Conservation (phyloP, 352 stramenopile genomes). For the Phytophthora macrochlamydospora region DNA sequence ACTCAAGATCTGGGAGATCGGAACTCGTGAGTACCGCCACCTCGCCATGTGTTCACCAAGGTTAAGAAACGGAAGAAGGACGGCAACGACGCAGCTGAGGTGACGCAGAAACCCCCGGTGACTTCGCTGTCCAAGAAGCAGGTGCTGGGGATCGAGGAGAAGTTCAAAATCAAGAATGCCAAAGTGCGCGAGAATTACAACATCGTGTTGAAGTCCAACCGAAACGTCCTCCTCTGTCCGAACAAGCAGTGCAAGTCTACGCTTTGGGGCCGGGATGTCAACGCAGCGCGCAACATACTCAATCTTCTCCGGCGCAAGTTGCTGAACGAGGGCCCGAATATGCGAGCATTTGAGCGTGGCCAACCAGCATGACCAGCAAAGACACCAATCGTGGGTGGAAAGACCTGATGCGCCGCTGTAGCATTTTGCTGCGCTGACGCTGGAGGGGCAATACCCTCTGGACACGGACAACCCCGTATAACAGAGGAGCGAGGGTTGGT, state of each 20-base stretch:
- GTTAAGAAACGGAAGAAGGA: background rate
- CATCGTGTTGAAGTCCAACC: slow-evolving; percentile 16
- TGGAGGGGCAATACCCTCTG: background rate
- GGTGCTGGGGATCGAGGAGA: slow-evolving; percentile 10
- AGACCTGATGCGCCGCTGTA: background rate
- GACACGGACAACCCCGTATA: too few species aligned
- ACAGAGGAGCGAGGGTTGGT: too few species aligned
- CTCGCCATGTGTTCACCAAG: background rate
- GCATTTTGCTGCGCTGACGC: background rate
- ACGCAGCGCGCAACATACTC: background rate
- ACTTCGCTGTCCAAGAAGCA: slow-evolving; percentile 5
- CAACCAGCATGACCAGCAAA: slow-evolving; percentile 6
- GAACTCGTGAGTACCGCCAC: slow-evolving; percentile 13
- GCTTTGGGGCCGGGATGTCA: slow-evolving; percentile 1
- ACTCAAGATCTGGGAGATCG: background rate
- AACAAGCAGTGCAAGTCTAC: slow-evolving; percentile 18
- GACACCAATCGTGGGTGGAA: background rate
- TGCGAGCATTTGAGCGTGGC: background rate
- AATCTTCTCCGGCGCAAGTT: background rate
- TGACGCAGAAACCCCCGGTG: background rate
- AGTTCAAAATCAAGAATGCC: background rate
- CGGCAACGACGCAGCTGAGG: background rate
- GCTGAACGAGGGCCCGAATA: background rate
- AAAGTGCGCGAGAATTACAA: slow-evolving; percentile 4
- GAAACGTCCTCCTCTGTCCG: slow-evolving; percentile 19